These are phyloP conservation scores for Castanopsis chinensis DNA, from an alignment of 306 rosid species.

Conservation along the genomic window DNA sequence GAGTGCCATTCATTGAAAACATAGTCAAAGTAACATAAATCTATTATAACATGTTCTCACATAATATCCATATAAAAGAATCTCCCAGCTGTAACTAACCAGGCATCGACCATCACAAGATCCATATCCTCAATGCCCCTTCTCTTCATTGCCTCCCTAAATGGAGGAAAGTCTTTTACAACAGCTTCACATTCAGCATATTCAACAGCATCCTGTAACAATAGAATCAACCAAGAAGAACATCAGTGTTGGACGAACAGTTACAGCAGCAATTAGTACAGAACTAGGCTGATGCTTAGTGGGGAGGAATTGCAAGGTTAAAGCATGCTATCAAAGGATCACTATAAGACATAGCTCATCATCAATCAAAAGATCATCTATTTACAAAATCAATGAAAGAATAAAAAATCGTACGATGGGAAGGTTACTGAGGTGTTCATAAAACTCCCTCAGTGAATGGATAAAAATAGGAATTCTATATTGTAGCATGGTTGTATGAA, in stretches of 20 bases:
- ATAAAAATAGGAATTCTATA: neutral
- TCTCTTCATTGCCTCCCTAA: constrained; percentile 79
- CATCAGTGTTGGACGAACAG: neutral
- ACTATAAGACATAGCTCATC: neutral
- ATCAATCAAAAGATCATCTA: neutral
- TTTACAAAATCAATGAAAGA: neutral
- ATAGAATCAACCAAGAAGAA: constrained; percentile 6
- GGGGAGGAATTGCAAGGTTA: neutral
- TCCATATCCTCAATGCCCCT: constrained; percentile 90
- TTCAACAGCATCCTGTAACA: constrained; percentile 68
- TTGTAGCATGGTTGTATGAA: neutral
- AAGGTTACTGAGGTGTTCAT: neutral
- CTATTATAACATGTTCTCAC: neutral
- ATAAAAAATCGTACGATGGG: neutral
- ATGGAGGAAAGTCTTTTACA: constrained; percentile 68
- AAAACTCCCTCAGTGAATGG: neutral
- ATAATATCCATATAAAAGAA: neutral
- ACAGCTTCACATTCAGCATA: constrained; percentile 88
- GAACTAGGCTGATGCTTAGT: constrained; percentile 1
- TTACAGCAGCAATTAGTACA: neutral
- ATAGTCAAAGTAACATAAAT: neutral
- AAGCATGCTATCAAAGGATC: neutral
- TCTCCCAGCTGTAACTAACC: constrained; percentile 41
- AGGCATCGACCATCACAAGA: constrained; percentile 85
- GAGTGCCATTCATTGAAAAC: neutral